phyloP scores from a whole-genome alignment of 2,329 filamentous ascomycete species.

The Colletotrichum sp. region DNA sequence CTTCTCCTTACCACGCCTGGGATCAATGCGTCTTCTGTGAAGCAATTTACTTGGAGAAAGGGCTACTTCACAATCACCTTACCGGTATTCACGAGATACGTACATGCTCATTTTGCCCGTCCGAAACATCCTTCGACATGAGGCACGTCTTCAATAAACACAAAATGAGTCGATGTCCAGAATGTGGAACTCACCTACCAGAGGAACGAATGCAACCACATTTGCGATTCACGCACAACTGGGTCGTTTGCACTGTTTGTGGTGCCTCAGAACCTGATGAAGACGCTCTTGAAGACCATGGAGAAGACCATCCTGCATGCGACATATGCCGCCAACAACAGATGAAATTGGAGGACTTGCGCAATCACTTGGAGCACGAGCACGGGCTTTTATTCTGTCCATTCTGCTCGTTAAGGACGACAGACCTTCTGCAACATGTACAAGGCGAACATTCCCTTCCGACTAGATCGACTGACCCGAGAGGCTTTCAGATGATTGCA shows the following conservation, averaged over 20 bases:
- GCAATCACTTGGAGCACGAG: background rate
- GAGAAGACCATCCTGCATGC: background rate
- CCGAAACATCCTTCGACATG: background rate
- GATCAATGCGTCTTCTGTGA: background rate
- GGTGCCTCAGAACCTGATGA: background rate
- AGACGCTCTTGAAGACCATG: background rate
- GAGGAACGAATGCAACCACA: background rate
- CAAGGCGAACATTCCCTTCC: background rate
- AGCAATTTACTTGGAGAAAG: background rate
- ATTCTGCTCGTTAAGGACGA: background rate
- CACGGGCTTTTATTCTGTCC: background rate
- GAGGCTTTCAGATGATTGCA: fast-evolving
- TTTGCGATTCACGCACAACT: background rate
- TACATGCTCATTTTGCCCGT: background rate
- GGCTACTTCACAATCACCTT: background rate
- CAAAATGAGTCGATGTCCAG: background rate
- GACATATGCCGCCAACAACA: background rate
- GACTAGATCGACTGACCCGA: background rate
- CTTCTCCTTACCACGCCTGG: background rate
- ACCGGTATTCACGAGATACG: background rate
- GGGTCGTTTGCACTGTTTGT: background rate
- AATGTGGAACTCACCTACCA: background rate
- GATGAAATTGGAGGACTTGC: background rate
- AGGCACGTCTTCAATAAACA: fast-evolving
- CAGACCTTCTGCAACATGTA: background rate